A percentile compares a stretch with the other conserved stretches of the same genome.
Conservation (phyloP, 83 land plant genomes). For the Diphasiastrum complanatum region DNA sequence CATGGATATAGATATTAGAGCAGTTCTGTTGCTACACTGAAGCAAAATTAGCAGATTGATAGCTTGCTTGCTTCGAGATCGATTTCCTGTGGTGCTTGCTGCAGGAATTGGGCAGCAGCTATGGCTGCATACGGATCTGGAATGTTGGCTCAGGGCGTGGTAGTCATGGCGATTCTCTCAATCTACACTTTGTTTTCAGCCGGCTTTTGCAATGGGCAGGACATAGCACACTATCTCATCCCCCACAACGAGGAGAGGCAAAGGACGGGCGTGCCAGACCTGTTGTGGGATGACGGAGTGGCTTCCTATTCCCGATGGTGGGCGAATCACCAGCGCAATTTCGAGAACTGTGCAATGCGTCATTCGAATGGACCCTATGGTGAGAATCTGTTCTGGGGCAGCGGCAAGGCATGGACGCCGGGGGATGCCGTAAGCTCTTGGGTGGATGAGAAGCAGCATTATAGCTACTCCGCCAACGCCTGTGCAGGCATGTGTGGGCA, state of each 20-base stretch:
- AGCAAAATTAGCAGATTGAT: too few relatives aligned
- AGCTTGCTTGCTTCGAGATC: too few relatives aligned
- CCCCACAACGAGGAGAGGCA: conserved; percentile 7
- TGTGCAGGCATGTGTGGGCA: conserved; percentile 37
- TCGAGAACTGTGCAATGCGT: conserved; percentile 21
- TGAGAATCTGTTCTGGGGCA: conserved; percentile 40
- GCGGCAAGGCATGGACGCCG: background rate
- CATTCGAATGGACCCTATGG: conserved; percentile 48
- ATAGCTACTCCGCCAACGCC: conserved; percentile 31
- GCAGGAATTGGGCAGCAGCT: too few relatives aligned
- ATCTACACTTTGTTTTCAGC: too few relatives aligned
- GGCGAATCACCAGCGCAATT: conserved; percentile 11
- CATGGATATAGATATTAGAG: too few relatives aligned
- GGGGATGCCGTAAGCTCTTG: conserved; percentile 33
- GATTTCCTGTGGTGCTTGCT: too few relatives aligned
- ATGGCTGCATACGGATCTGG: too few relatives aligned
- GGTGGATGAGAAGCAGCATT: conserved; percentile 39
- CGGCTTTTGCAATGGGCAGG: too few relatives aligned
- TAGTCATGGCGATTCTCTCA: too few relatives aligned
- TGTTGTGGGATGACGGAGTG: conserved; percentile 9
- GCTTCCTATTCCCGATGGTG: conserved; percentile 8
- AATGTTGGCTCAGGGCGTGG: too few relatives aligned
- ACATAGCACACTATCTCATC: background rate
- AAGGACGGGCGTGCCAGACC: conserved; percentile 2
- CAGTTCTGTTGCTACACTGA: too few relatives aligned